Evolutionary conservation across 2,329 filamentous ascomycete genomes (phyloP), one percentile per base, ranked within the genome.

Genomic region (Colletotrichum theobromicola): DNA sequence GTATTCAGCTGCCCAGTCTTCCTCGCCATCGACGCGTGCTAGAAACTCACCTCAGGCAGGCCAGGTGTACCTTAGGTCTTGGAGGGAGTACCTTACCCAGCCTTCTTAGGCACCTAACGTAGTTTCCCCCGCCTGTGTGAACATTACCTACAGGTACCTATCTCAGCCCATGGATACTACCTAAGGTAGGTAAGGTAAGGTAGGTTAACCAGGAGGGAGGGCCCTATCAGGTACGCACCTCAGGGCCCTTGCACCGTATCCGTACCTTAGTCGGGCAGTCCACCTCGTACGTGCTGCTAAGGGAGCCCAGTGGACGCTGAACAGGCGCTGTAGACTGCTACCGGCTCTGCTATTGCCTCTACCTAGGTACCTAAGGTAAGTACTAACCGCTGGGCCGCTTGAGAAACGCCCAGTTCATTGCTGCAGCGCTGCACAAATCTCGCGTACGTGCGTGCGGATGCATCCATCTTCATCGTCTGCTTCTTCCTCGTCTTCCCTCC

Each of bases 401-500:
- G 21, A 18, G 42, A 42, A 42, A 53, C 62, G 9, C 42, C 42
- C 42, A 50, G 42, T 18, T 50, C 42, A 50, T n/a, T 21, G 21
- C 46, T 60, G 34, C 28, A 37, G 53, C 28, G 60, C 60, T 71
- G 72, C 72, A 72, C 72, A 74, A 74, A 67, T 74, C 62, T 74
- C 62, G 68, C 72, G 72, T 74, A 63, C 67, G 42, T 46, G 42
- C 42, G 68, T 74, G 68, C 72, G 61, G 42, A 26, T 72, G 62
- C 62, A 67, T 72, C 68, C 72, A 72, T 74, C 61, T 58, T 58
- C 71, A 42, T 74, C 71, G 61, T 67, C 57, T 32, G 37, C 46
- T 32, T 21, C 55, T 42, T 50, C 61, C 24, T 16, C 53, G 18
- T 42, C 61, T 73, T 21, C 60, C n/a, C 53, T 64, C 46, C 58